Base-by-base conservation (phyloP, 768 basidiomycete genomes). In the Coprinopsis strossmayeri region DNA sequence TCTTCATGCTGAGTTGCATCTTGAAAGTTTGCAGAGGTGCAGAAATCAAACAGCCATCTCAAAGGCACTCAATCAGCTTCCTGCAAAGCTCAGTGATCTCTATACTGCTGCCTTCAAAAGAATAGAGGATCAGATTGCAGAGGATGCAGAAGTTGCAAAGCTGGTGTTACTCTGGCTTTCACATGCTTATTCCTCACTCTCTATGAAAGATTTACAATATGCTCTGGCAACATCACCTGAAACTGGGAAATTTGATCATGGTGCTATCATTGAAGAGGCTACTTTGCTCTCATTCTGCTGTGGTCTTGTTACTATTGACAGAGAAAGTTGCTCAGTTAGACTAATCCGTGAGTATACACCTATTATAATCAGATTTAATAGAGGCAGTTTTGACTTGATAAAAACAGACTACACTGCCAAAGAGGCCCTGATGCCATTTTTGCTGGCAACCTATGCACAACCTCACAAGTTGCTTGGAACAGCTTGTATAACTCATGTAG, bases 331-430 rank as follows among this genome's bases (percentile, higher is more conserved):
- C 7, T 17, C 24, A 12, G 48, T 49, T 17, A 38, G 48, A 2
- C 48, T 49, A 21, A 26, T 41, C 15, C 48, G 48, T 49, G 28
- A 42, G 48, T 49, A n/a, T n/a, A n/a, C n/a, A n/a, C n/a, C n/a
- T n/a, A n/a, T n/a, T n/a, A n/a, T n/a, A n/a, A n/a, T n/a, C n/a
- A n/a, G 2, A 3, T 10, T 15, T 32, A 32, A 18, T 34, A 20
- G 3, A n/a, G n/a, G n/a, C n/a, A n/a, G n/a, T n/a, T n/a, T n/a
- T n/a, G n/a, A n/a, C n/a, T n/a, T n/a, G n/a, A n/a, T n/a, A n/a
- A n/a, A n/a, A n/a, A n/a, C n/a, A 49, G 48, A 49, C 27, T 49
- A 38, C 28, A 49, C 48, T 3, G 48, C 48, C 12, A 40, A 49
- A 27, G 48, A 49, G 3, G 40, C 35, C 11, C 27, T 49, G 10